Evolutionary conservation across 2,329 filamentous ascomycete genomes (phyloP), one percentile per base, ranked within the genome.

Genomic region (Aspergillus terreus): DNA sequence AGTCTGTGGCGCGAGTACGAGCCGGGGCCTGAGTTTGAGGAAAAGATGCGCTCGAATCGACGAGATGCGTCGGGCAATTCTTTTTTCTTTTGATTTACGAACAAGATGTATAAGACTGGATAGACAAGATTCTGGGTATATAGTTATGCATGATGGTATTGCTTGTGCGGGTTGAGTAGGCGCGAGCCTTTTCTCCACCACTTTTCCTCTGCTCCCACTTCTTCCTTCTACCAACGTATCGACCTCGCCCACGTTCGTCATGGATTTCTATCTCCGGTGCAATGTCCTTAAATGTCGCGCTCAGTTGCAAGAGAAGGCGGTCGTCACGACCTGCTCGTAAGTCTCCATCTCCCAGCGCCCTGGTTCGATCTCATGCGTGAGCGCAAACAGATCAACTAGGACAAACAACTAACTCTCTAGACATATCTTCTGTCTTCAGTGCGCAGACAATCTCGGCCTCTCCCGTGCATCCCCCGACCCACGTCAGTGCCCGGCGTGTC

Each of bases 1-100:
- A 97, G 90, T 67, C 82, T 92, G 44, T 99, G 94, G 94, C 90
- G 92, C 62, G 88, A 95, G 57, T 99, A 95, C 69, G 92, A 96
- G 59, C 87, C 91, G 0, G 89, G 90, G 55, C 89, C 88, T 71
- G 88, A 96, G 63, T 95, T 76, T 58, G 69, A 73, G 53, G 69
- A 76, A 56, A 74, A 72, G 57, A 95, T 74, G 81, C 83, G 64
- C 81, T 89, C 69, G 60, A 82, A 92, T 36, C 82, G 89, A 62
- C 88, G 90, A 64, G 94, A 99, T 73, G 82, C 82, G 11, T 86
- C 90, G 50, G 94, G 94, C 11, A 99, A 99, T 71, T 84, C 89
- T 0, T 96, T 96, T 71, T 99, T 99, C 78, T 92, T 91, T 68
- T 68, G 56, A 53, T 30, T 47, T 27, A 50, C 53, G 48, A 47